A percentile compares a stretch with the other conserved stretches of the same genome.
These are phyloP conservation scores for Lentinula raphanica DNA, from an alignment of 768 basidiomycete genomes.

Conservation along the genomic window DNA sequence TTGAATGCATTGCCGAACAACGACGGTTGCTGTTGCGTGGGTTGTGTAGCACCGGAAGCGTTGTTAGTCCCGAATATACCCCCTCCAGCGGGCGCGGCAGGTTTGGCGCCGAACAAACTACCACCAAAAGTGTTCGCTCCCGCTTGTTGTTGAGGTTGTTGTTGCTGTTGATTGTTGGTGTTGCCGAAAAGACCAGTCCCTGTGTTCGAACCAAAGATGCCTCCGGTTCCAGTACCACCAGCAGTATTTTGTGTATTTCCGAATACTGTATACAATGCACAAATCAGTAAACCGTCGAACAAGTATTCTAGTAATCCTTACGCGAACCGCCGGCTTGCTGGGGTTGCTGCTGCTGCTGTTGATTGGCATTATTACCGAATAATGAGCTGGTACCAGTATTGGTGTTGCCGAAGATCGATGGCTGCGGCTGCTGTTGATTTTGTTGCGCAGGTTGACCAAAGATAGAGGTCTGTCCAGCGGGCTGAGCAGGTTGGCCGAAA, in stretches of 20 bases:
- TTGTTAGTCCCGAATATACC: slow-evolving; percentile 26
- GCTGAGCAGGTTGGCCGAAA: slow-evolving; percentile 45
- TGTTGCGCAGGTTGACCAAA: slow-evolving; percentile 13
- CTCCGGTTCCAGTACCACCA: slow-evolving; percentile 13
- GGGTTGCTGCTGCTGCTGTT: slow-evolving; percentile 33
- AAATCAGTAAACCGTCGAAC: background rate
- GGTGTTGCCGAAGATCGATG: slow-evolving; percentile 12
- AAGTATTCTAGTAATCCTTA: slow-evolving; percentile 15
- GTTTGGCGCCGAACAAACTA: slow-evolving; percentile 41
- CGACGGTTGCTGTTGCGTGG: slow-evolving; percentile 24
- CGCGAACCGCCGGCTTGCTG: slow-evolving; percentile 27
- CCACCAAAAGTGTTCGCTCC: slow-evolving; percentile 15
- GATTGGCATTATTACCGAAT: slow-evolving; percentile 26
- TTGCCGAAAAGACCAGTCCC: slow-evolving; percentile 24
- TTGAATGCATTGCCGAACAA: slow-evolving; percentile 51
- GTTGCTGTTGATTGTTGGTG: slow-evolving; percentile 25
- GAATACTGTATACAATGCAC: slow-evolving; percentile 25
- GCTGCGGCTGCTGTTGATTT: slow-evolving; percentile 16
- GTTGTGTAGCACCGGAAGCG: slow-evolving; percentile 37
- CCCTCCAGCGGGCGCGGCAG: slow-evolving; percentile 27
- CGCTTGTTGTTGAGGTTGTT: slow-evolving; percentile 36
- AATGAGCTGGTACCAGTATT: slow-evolving; percentile 19
- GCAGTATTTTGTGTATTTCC: slow-evolving; percentile 25
- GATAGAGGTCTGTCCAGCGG: slow-evolving; percentile 21
- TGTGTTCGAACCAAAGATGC: slow-evolving; percentile 33